Evolutionary conservation across 2,329 filamentous ascomycete species (phyloP), one percentile per base, ranked within the genome.

Genomic region (Rhexocercosporidium sp.): DNA sequence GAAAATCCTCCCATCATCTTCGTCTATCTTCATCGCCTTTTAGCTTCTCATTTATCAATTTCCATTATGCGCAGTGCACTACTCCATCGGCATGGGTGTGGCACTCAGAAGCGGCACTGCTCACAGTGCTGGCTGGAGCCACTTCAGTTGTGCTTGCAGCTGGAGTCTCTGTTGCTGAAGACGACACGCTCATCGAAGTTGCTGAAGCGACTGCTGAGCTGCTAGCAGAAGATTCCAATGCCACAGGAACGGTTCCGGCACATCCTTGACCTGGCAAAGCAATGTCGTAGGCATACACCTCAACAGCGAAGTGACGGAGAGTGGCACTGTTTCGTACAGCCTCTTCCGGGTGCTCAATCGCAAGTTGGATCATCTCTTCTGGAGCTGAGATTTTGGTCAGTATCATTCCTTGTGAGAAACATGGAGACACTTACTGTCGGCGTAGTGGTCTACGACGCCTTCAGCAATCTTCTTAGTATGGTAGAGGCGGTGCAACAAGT

Each of bases 261-360:
- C 89, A 92, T 0, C 89, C 89, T 31, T 84, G 81, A 0, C 89
- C 88, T 0, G 89, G 89, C 5, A 86, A 80, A 8, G 86, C 86
- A 72, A 92, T 82, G 67, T 92, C 89, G 70, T 84, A 87, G 0
- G 88, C 89, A 76, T 89, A 92, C 0, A 82, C 87, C 66, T 91
- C 88, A 7, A 90, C 83, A 4, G 90, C 89, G 75, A 92, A 92
- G 77, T 89, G 90, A 78, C 90, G 87, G 49, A 92, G 80, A 0
- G 85, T 83, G 69, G 90, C 84, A 37, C 85, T 88, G 78, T 92
- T 89, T 31, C 83, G 79, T 3, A 81, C 84, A 5, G 83, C 79
- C 2, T 63, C 27, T 18, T 64, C 60, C 11, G 64, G 64, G 25
- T 62, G 64, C 3, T 66, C 49, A 18, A 34, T 56, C 3, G 64